These are phyloP conservation scores for Talaromyces funiculosus DNA, from an alignment of 2,329 filamentous ascomycete genomes.

Conservation along the genomic window DNA sequence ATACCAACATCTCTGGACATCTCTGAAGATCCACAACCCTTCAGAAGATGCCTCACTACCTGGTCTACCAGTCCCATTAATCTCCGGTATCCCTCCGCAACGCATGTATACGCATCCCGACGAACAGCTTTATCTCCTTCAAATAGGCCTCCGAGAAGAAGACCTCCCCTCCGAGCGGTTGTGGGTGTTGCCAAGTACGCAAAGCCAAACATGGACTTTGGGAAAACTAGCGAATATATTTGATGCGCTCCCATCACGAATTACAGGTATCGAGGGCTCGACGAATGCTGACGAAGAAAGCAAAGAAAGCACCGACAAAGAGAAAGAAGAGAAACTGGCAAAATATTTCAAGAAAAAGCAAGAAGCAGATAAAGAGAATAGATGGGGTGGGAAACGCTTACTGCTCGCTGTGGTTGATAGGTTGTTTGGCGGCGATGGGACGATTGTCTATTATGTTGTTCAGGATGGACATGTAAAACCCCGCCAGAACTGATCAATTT, in stretches of 20 bases:
- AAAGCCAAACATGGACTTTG: constrained; percentile 57
- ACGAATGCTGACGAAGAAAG: constrained; percentile 2
- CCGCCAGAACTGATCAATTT: constrained; percentile 50
- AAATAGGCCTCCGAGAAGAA: constrained; percentile 43
- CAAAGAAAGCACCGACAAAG: constrained; percentile 17
- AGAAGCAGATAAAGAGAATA: constrained; percentile 23
- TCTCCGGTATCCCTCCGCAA: constrained; percentile 58
- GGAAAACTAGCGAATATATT: constrained; percentile 52
- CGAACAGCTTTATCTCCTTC: constrained; percentile 57
- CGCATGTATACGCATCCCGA: constrained; percentile 60
- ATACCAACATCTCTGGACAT: constrained; percentile 58
- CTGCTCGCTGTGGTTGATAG: constrained; percentile 53
- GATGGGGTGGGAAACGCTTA: constrained; percentile 49
- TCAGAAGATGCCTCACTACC: constrained; percentile 6
- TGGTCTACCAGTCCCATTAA: constrained; percentile 43
- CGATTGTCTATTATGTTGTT: constrained; percentile 60
- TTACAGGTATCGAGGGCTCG: background rate
- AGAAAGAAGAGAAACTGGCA: constrained; percentile 25
- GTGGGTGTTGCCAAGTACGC: constrained; percentile 55
- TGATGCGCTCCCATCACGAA: constrained; percentile 42
- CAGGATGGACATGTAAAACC: constrained; percentile 62
- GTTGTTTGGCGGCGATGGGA: constrained; percentile 50
- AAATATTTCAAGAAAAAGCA: constrained; percentile 29
- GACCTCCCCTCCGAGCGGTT: constrained; percentile 49
- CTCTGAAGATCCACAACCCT: constrained; percentile 45